These are phyloP conservation scores for Candida tammaniensis DNA, from an alignment of 805 yeast genomes.

Conservation along the genomic window DNA sequence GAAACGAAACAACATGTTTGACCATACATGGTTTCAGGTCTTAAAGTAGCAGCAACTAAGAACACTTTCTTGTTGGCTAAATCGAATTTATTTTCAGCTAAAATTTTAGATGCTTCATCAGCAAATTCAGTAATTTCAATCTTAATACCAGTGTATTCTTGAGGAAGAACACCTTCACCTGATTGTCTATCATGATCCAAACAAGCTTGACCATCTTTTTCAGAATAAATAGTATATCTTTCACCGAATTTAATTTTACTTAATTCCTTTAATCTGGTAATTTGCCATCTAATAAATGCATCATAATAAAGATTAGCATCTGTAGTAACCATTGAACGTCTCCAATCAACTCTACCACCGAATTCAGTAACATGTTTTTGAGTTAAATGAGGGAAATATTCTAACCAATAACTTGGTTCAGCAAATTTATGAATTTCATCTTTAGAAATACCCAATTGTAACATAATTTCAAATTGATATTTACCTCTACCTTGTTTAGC, in stretches of 20 bases:
- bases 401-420: constrained; percentile 88
- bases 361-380: constrained; percentile 72
- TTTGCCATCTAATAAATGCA: constrained; percentile 94
- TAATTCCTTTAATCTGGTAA: constrained; percentile 76
- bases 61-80: constrained; percentile 59
- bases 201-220: constrained; percentile 98
- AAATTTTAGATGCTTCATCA: constrained; percentile 51
- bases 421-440: constrained; percentile 87
- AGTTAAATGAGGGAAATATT: constrained; percentile 87
- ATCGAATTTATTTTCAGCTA: constrained; percentile 47
- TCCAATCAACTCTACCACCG: constrained; percentile 97
- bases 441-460: constrained; percentile 83
- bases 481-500: constrained; percentile 94
- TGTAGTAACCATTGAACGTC: constrained; percentile 93
- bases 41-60: constrained; percentile 92
- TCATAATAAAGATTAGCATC: constrained; percentile 95
- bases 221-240: constrained; percentile 95
- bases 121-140: constrained; percentile 66
- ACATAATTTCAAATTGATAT: constrained; percentile 94
- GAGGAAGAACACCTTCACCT: constrained; percentile 97
- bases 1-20: constrained; percentile 98
- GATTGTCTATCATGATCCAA: constrained; percentile 98
- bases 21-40: constrained; percentile 99
- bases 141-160: constrained; percentile 93
- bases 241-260: constrained; percentile 97